Evolutionary conservation across 768 basidiomycete genomes (phyloP), one percentile per base, ranked within the genome.

Genomic region (Amanita phalloides): DNA sequence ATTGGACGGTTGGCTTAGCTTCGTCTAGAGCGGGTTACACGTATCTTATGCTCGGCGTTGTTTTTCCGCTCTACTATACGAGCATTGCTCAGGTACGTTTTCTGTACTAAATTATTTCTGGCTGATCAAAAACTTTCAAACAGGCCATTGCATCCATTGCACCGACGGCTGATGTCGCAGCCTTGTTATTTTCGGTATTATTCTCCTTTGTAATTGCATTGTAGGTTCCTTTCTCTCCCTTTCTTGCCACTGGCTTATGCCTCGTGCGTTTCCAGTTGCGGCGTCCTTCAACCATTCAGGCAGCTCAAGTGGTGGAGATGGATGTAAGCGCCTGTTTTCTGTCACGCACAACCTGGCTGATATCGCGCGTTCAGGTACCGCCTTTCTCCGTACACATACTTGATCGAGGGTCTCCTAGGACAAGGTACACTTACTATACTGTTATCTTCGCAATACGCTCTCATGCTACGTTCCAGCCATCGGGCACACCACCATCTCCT

Each of bases 271-370:
- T 51, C 11, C 45, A 76, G 74, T 57, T 71, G 80, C 56, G 82
- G 81, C 53, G 79, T 83, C 48, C 60, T 85, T 4, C 82, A 85
- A 57, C 83, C 82, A 3, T 80, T 68, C 60, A 56, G 69, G 6
- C 68, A 70, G 14, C 73, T 84, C 13, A 78, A 77, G 3, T 82
- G 79, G 76, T 85, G 83, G 84, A 62, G 60, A 44, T 83, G 81
- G 80, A 79, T 82, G 79, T 81, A 75, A 30, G 62, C 54, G 26
- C 13, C 7, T 7, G 2, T 8, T 3, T 10, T 11, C 1, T 20
- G 20, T 23, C 20, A 11, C 21, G 14, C 20, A 13, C 5, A 14
- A 17, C n/a, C 17, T 9, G 5, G 3, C 25, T 33, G 28, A 54
- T 21, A 11, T 6, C 25, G 26, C 5, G 32, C 44, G 9, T 41